These are phyloP conservation scores for Austroboletus novae-zelandiae DNA, from an alignment of 1,284 basidiomycete species.

Conservation along the genomic window DNA sequence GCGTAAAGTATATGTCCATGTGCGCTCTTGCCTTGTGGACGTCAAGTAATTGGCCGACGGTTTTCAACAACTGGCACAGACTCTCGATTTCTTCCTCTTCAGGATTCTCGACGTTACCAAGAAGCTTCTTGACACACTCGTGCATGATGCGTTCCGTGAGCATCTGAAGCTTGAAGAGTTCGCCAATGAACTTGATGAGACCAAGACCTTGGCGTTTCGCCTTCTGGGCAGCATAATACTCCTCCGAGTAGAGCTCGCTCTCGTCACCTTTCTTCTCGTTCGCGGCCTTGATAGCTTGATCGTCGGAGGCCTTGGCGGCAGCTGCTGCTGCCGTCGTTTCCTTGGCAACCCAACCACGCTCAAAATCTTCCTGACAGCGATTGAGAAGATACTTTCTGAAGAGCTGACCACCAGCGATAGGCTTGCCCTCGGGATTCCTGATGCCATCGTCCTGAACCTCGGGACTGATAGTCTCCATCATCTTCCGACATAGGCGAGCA, in stretches of 20 bases:
- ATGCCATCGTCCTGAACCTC: constrained; percentile 87
- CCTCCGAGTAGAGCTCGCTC: constrained; percentile 84
- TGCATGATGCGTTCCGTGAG: constrained; percentile 94
- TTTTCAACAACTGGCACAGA: constrained; percentile 88
- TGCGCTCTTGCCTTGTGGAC: constrained; percentile 75
- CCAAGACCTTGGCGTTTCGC: constrained; percentile 96
- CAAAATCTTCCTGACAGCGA: constrained; percentile 94
- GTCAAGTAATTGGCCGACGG: constrained; percentile 85
- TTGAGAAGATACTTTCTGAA: constrained; percentile 94
- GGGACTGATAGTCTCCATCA: constrained; percentile 87
- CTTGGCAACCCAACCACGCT: constrained; percentile 82
- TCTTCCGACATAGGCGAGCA: constrained; percentile 89
- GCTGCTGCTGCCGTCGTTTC: constrained; percentile 62
- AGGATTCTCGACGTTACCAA: constrained; percentile 89
- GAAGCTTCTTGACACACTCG: constrained; percentile 92
- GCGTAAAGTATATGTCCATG: constrained; percentile 91
- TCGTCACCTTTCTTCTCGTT: constrained; percentile 56
- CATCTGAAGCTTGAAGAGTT: constrained; percentile 97
- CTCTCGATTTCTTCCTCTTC: constrained; percentile 98
- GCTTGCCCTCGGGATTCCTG: constrained; percentile 74
- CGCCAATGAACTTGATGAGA: constrained; percentile 96
- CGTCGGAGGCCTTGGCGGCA: constrained; percentile 54
- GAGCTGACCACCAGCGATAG: constrained; percentile 86
- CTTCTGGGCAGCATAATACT: constrained; percentile 96
- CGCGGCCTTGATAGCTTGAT: constrained; percentile 60